Conservation (phyloP, 257 asterid genomes). For the Verbascum thapsus region DNA sequence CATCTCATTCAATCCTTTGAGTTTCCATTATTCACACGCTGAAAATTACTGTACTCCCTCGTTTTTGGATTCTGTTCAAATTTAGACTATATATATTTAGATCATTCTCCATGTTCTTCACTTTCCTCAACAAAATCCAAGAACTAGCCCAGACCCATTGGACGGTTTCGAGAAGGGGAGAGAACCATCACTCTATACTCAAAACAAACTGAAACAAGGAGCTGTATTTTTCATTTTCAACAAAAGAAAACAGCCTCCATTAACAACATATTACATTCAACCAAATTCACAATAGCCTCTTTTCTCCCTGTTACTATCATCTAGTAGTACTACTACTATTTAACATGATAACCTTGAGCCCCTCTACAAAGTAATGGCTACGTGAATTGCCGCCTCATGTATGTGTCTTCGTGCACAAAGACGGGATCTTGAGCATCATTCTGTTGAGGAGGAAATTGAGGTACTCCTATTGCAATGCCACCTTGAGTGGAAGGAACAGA, state of each 20-base stretch:
- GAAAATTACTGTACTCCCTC: too few relatives aligned
- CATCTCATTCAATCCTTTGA: too few relatives aligned
- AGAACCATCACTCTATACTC: background rate
- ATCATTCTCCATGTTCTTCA: too few relatives aligned
- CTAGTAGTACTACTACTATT: background rate
- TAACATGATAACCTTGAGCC: background rate
- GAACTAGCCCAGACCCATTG: too few relatives aligned
- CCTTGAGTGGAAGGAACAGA: conserved; percentile 50
- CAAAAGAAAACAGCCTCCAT: background rate
- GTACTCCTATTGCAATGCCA: conserved; percentile 84
- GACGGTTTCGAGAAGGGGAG: too few relatives aligned
- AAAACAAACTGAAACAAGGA: background rate
- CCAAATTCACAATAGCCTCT: conserved; percentile 4
- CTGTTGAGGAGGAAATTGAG: conserved; percentile 65
- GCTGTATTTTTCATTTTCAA: background rate
- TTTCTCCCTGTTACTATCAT: background rate
- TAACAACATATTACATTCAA: background rate
- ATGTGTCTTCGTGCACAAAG: conserved; percentile 91
- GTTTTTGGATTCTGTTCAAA: too few relatives aligned
- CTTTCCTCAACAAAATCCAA: too few relatives aligned
- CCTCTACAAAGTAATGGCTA: conserved; percentile 21
- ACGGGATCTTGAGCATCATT: conserved; percentile 56
- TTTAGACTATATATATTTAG: too few relatives aligned
- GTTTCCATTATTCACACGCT: too few relatives aligned
- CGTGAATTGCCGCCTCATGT: conserved; percentile 67